Evolutionary conservation across 1,284 basidiomycete species (phyloP).

Genomic region (Rhodofomes roseus): DNA sequence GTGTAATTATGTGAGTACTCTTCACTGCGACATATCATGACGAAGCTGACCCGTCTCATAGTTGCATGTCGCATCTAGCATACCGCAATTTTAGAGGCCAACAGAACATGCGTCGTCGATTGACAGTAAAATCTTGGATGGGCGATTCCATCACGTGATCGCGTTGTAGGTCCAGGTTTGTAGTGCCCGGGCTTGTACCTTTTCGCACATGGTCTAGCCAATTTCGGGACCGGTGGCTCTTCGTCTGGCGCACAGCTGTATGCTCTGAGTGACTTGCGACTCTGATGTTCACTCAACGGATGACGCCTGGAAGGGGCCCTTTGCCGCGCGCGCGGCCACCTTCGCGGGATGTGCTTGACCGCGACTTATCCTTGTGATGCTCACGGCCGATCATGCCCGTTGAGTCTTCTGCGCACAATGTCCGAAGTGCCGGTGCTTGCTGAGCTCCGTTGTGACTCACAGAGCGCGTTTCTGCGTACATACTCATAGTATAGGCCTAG

Average conservation of each 20-base stretch:
- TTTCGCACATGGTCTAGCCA: not conserved
- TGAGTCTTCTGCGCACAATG: no score
- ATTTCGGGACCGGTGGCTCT: not conserved
- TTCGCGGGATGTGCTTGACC: no score
- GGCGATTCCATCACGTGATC: constrained; percentile 1
- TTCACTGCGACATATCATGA: not conserved
- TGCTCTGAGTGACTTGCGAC: not conserved
- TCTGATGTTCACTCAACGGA: no score
- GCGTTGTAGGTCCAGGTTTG: constrained; percentile 1
- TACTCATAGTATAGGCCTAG: no score
- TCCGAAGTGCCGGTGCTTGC: no score
- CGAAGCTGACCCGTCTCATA: not conserved
- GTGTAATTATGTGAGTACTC: not conserved
- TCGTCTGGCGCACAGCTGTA: not conserved
- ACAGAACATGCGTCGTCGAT: not conserved
- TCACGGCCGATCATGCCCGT: no score
- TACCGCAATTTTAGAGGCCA: not conserved
- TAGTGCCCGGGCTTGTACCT: not conserved
- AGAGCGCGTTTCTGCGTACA: no score
- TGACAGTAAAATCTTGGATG: no score
- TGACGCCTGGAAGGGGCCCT: no score
- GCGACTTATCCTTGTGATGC: no score
- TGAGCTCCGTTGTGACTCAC: no score
- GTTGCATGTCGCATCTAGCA: not conserved
- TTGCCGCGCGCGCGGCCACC: no score